Evolutionary conservation across 164 flowering plant genomes (phyloP), one percentile per base, ranked within the genome.

Genomic region (Stephania japonica): DNA sequence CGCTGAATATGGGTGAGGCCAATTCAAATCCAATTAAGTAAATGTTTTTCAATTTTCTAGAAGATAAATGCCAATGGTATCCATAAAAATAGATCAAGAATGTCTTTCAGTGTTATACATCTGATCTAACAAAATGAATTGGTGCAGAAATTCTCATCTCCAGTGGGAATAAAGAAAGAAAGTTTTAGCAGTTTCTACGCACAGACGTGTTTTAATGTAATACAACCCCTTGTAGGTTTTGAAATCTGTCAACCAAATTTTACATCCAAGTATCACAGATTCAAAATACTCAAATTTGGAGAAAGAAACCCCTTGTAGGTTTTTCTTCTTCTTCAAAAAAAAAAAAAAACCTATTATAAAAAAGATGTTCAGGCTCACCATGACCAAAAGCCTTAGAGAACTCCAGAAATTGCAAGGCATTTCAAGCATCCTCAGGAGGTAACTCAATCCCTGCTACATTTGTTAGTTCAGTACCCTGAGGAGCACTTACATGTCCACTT

Each of bases 351-450:
- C 19, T 53, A 10, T 16, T 16, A 10, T 16, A 56, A 56, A 56
- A 56, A 13, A 19, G 18, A 56, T 10, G 62, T 56, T 16, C 6
- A 32, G 19, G 62, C 13, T 77, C 88, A 88, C 99, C 93, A 32
- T 87, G 67, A 70, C 90, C 90, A 86, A 96, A 96, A 77, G 87
- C 84, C 66, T 84, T 73, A 80, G 97, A 93, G 73, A 96, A 96
- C 77, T 96, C 99, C 43, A 96, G 75, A 67, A 96, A 91, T 50
- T 96, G 99, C 77, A 96, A 76, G 19, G 91, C 95, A 50, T 83
- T 77, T 21, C 99, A 98, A 83, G 85, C 86, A 81, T 86, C 89
- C 73, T 85, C 84, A 49, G 86, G 80, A 62, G 81, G 81, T 12
- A 91, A 65, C 5, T 93, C 90, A 70, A 87, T 70, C 10, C 89